A percentile compares a stretch with the other conserved stretches of the same genome.
These are phyloP conservation scores for Phytophthora tentaculata DNA, from an alignment of 352 stramenopile species.

Conservation along the genomic window DNA sequence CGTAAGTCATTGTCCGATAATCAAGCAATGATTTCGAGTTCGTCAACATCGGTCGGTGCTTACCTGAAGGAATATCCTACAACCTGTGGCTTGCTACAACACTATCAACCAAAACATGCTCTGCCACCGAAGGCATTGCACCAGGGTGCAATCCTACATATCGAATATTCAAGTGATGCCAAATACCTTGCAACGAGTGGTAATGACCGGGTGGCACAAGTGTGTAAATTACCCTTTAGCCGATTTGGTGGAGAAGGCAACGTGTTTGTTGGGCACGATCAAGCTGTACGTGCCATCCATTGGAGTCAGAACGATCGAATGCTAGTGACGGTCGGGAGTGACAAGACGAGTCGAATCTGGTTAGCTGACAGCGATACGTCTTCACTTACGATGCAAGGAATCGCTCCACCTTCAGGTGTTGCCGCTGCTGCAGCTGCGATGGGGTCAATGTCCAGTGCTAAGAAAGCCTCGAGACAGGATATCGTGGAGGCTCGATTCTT, in stretches of 20 bases:
- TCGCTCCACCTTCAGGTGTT: conserved; percentile 35
- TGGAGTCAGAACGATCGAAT: conserved; percentile 82
- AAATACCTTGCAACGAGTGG: conserved; percentile 76
- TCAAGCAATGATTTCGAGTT: conserved; percentile 25
- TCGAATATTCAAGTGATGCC: conserved; percentile 82
- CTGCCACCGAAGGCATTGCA: conserved; percentile 65
- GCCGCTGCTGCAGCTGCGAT: conserved; percentile 38
- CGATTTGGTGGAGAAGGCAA: conserved; percentile 71
- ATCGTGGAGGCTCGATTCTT: conserved; percentile 81
- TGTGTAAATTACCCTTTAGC: conserved; percentile 76
- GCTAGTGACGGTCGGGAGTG: conserved; percentile 69
- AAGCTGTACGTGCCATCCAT: conserved; percentile 65
- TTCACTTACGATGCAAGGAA: conserved; percentile 64
- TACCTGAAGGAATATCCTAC: conserved; percentile 81
- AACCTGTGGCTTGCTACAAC: conserved; percentile 59
- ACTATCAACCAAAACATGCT: conserved; percentile 63
- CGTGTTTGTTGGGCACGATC: conserved; percentile 73
- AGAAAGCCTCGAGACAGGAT: conserved; percentile 59
- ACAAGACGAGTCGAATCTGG: conserved; percentile 80
- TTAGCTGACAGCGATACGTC: conserved; percentile 61
- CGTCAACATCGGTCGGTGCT: conserved; percentile 29
- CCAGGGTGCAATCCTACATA: conserved; percentile 67
- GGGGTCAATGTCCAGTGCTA: conserved; percentile 44
- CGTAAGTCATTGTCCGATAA: conserved; percentile 10
- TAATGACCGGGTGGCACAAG: conserved; percentile 65